A percentile compares a stretch with the other conserved stretches of the same genome.
phyloP scores from a whole-genome alignment of 176 grass and related monocot species.

The Phragmites australis region DNA sequence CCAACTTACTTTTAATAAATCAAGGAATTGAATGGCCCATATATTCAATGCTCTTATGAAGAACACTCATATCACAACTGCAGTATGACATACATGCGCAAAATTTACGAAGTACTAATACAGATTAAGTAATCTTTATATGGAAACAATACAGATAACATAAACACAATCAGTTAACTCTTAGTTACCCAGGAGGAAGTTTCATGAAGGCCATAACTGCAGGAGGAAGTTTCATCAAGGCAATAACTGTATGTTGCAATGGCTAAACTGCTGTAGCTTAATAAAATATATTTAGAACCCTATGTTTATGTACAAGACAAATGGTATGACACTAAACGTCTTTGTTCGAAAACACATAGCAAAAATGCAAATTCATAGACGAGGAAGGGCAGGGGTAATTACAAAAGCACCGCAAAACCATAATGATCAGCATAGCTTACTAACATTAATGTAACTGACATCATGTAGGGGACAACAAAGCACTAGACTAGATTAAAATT shows the following conservation, averaged over 20 bases:
- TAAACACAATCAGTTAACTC: not conserved
- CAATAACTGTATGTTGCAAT: not conserved
- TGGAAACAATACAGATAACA: not conserved
- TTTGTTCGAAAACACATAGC: not conserved
- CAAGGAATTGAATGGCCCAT: not conserved
- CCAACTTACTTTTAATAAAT: not conserved
- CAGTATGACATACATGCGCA: not conserved
- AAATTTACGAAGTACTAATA: not conserved
- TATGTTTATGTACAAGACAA: not conserved
- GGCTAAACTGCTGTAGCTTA: not conserved
- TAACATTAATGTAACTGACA: not conserved
- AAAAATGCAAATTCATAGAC: not conserved
- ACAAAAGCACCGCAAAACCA: slow-evolving; percentile 14
- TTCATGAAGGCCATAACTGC: not conserved
- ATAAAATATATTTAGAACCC: not conserved
- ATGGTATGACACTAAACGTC: not conserved
- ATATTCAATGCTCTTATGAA: not conserved
- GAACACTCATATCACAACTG: not conserved
- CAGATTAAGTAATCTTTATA: not conserved
- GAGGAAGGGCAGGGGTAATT: not conserved
- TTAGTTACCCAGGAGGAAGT: not conserved
- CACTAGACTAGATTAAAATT: not conserved
- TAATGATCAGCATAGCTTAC: not conserved
- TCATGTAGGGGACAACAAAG: not conserved
- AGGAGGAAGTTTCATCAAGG: not conserved